Evolutionary conservation across 805 yeast species (phyloP).

Genomic region (Candida pseudofarinosa): DNA sequence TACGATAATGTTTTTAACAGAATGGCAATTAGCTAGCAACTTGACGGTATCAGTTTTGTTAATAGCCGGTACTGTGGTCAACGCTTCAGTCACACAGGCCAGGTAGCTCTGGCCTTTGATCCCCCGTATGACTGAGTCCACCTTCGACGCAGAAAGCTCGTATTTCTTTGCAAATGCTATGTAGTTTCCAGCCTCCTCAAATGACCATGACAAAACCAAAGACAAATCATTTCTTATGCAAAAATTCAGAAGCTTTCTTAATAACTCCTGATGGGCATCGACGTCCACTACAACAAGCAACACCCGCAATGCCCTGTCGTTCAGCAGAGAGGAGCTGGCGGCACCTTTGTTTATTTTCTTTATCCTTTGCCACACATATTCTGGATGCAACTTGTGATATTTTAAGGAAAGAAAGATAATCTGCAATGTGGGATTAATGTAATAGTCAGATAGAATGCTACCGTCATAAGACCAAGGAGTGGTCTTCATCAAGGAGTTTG

Average conservation of each 20-base stretch:
- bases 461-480: conserved; percentile 53
- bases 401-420: conserved; percentile 63
- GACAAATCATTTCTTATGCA: conserved; percentile 49
- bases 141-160: conserved; percentile 28
- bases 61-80: conserved; percentile 44
- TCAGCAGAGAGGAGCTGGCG: conserved; percentile 19
- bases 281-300: conserved; percentile 64
- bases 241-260: conserved; percentile 44
- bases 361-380: conserved; percentile 57
- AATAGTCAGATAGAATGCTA: conserved; percentile 56
- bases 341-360: conserved; percentile 41
- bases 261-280: conserved; percentile 48
- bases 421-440: conserved; percentile 52
- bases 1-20: conserved; percentile 37
- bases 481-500: conserved; percentile 43
- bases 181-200: conserved; percentile 47
- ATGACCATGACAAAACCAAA: conserved; percentile 48
- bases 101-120: conserved; percentile 39
- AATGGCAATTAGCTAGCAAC: conserved; percentile 46
- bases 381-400: conserved; percentile 74
- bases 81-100: conserved; percentile 39
- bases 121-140: conserved; percentile 38
- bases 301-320: conserved; percentile 46
- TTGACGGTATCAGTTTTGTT: conserved; percentile 55
- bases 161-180: conserved; percentile 34